Conservation (phyloP, 2,329 filamentous ascomycete genomes). For the Trichoderma breve region DNA sequence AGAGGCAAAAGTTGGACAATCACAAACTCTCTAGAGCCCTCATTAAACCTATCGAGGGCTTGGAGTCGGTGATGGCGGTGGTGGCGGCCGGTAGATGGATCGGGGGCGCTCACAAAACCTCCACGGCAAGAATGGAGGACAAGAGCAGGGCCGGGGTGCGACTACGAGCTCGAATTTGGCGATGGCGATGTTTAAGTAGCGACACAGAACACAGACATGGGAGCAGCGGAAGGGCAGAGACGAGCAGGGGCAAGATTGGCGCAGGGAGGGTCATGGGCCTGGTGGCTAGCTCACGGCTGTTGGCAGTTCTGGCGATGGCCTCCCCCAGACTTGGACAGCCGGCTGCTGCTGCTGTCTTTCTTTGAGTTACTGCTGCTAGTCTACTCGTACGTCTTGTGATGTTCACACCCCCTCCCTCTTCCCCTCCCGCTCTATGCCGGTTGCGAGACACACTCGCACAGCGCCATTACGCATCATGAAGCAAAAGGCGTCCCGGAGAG, state of each 20-base stretch:
- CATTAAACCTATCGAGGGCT: not conserved
- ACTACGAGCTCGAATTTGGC: conserved; percentile 8
- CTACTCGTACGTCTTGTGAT: not conserved
- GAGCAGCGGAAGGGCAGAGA: conserved; percentile 2
- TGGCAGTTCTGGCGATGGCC: conserved; percentile 8
- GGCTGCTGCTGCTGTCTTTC: not conserved
- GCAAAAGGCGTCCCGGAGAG: not conserved
- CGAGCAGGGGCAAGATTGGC: conserved; percentile 17
- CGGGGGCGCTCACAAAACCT: conserved; percentile 15
- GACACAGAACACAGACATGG: conserved; percentile 2
- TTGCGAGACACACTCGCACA: not conserved
- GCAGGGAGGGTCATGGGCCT: conserved; percentile 15
- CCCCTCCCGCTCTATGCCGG: not conserved
- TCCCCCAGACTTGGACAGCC: not conserved
- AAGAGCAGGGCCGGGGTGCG: conserved; percentile 8
- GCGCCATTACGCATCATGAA: conserved; percentile 10
- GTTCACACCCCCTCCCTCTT: not conserved
- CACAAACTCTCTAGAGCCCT: conserved; percentile 5
- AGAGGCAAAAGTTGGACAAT: not conserved
- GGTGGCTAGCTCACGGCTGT: not conserved
- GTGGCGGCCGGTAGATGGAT: conserved; percentile 2
- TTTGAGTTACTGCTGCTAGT: not conserved
- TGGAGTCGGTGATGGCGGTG: conserved; percentile 8
- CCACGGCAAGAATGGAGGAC: conserved; percentile 15
- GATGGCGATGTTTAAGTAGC: conserved; percentile 20